Percentiles rank a stretch among this genome's conserved stretches.
These are phyloP conservation scores for Epichloe sibirici DNA, from an alignment of 2,329 filamentous ascomycete genomes.

Conservation along the genomic window DNA sequence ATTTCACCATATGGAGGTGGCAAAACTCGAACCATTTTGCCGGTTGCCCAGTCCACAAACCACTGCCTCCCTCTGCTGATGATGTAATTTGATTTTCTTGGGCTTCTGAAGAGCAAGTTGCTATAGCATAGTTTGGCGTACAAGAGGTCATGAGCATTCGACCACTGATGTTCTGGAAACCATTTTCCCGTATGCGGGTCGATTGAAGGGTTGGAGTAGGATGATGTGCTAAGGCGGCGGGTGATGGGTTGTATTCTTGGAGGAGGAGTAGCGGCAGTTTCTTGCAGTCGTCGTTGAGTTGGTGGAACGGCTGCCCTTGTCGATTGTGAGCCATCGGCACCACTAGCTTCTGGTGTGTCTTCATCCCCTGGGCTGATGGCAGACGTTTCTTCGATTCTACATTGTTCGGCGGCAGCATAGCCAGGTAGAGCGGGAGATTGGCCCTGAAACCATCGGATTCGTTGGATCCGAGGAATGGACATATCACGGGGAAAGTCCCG, in stretches of 20 bases:
- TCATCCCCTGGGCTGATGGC: not conserved
- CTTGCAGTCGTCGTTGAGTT: slow-evolving; percentile 5
- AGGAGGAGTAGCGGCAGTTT: slow-evolving; percentile 11
- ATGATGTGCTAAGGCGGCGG: slow-evolving; percentile 31
- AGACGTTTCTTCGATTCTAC: slow-evolving; percentile 3
- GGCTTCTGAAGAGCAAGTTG: slow-evolving; percentile 43
- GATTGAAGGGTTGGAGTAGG: slow-evolving; percentile 32
- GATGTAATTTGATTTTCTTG: slow-evolving; percentile 45
- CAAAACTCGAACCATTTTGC: slow-evolving; percentile 39
- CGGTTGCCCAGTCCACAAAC: slow-evolving; percentile 47
- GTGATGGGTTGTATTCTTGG: slow-evolving; percentile 18
- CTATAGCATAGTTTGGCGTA: slow-evolving; percentile 49
- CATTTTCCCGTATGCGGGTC: slow-evolving; percentile 42
- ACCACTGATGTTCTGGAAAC: slow-evolving; percentile 43
- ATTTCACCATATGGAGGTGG: slow-evolving; percentile 43
- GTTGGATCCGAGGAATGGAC: slow-evolving; percentile 45
- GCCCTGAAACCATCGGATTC: slow-evolving; percentile 37
- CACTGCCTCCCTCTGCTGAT: slow-evolving; percentile 45
- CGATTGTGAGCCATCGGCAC: slow-evolving; percentile 1
- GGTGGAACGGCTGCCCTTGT: slow-evolving; percentile 1
- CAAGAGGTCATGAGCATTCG: slow-evolving; percentile 41
- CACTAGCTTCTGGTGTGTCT: not conserved
- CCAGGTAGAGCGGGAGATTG: slow-evolving; percentile 18
- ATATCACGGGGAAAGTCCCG: slow-evolving; percentile 51
- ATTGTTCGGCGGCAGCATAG: slow-evolving; percentile 2